These are phyloP conservation scores for Simplicillium sp. DNA, from an alignment of 2,329 filamentous ascomycete genomes.

Conservation along the genomic window DNA sequence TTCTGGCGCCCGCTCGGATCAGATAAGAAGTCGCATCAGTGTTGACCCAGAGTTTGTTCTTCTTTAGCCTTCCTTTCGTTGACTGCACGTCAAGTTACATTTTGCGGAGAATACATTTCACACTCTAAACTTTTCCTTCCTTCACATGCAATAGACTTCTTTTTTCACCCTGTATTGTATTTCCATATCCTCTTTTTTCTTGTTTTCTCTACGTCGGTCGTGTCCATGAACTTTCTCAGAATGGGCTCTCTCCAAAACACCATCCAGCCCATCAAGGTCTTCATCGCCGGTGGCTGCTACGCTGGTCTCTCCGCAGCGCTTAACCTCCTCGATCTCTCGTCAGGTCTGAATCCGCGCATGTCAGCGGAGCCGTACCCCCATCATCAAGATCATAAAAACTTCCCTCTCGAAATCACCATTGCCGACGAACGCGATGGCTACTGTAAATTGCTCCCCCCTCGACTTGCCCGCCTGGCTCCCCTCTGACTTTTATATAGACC, in stretches of 20 bases:
- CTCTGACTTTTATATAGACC: slow-evolving; percentile 41
- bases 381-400: slow-evolving; percentile 30
- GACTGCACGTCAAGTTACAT: too few relatives aligned
- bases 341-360: slow-evolving; percentile 42
- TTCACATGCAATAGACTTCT: too few relatives aligned
- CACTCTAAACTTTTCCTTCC: not conserved
- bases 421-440: slow-evolving; percentile 78
- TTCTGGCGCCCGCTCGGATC: slow-evolving; percentile 4
- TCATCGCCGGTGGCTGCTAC: slow-evolving; percentile 65
- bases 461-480: not conserved
- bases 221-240: slow-evolving; percentile 2
- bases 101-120: not conserved
- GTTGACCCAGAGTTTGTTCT: not conserved
- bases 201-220: not conserved
- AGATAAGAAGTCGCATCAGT: slow-evolving; percentile 3
- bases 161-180: too few relatives aligned
- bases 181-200: not conserved
- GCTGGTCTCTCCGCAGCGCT: slow-evolving; percentile 58
- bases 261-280: slow-evolving; percentile 38
- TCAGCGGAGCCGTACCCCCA: slow-evolving; percentile 25
- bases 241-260: slow-evolving; percentile 20
- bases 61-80: not conserved
- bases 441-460: slow-evolving; percentile 41
- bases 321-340: slow-evolving; percentile 57
- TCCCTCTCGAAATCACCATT: slow-evolving; percentile 60